Evolutionary conservation across 129 eudicot species (phyloP).

Genomic region (Arctium minus): DNA sequence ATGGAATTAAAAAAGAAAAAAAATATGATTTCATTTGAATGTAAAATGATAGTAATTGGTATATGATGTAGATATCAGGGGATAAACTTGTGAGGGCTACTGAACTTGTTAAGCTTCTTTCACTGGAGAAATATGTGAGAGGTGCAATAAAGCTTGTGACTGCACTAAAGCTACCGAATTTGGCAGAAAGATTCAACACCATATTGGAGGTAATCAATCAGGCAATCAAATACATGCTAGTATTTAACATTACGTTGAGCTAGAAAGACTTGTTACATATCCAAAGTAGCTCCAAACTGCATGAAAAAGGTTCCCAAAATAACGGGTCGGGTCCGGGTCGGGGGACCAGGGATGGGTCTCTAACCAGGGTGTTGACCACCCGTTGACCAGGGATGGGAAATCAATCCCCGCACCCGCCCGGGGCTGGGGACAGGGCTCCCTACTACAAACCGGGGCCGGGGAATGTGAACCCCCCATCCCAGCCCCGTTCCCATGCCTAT

Average conservation of each 20-base stretch:
- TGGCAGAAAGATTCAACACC: slow-evolving; percentile 82
- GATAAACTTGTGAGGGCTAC: slow-evolving; percentile 92
- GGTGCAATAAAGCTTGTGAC: slow-evolving; percentile 95
- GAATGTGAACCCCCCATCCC: too few species aligned
- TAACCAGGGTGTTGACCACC: too few species aligned
- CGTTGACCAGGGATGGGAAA: too few species aligned
- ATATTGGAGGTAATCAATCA: slow-evolving; percentile 65
- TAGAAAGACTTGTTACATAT: background rate
- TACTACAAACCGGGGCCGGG: too few species aligned
- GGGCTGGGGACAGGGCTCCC: too few species aligned
- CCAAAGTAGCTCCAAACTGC: too few species aligned
- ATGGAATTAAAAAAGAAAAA: too few species aligned
- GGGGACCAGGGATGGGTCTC: too few species aligned
- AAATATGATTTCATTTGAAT: background rate
- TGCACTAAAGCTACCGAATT: slow-evolving; percentile 79
- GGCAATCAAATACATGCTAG: background rate
- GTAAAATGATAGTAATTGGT: background rate
- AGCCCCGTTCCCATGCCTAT: too few species aligned
- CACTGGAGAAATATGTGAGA: slow-evolving; percentile 86
- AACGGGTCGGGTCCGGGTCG: too few species aligned
- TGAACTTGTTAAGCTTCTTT: slow-evolving; percentile 85
- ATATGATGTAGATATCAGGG: slow-evolving; percentile 41
- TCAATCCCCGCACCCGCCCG: too few species aligned
- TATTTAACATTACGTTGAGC: background rate
- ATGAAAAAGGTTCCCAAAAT: too few species aligned